phyloP scores from a whole-genome alignment of 768 basidiomycete species.

The Pisolithus sp. region DNA sequence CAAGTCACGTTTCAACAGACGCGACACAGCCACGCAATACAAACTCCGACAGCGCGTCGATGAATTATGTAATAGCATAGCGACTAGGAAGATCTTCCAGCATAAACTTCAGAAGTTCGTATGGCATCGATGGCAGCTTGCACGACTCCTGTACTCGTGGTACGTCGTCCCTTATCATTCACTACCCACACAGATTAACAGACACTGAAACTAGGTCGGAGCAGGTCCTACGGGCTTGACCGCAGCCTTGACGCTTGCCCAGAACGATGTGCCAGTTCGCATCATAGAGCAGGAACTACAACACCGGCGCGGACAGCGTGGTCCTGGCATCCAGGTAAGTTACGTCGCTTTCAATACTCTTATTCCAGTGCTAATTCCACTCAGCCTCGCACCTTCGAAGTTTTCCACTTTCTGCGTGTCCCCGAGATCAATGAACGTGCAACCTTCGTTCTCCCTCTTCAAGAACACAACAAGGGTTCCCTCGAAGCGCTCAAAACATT shows the following conservation, averaged over 20 bases:
- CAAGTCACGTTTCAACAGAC: too few relatives aligned
- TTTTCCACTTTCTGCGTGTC: slow-evolving; percentile 35
- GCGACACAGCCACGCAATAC: too few relatives aligned
- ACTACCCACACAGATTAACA: too few relatives aligned
- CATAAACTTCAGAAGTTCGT: too few relatives aligned
- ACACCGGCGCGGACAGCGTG: slow-evolving; percentile 2
- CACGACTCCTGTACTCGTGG: too few relatives aligned
- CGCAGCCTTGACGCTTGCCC: slow-evolving; percentile 17
- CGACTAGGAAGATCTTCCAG: too few relatives aligned
- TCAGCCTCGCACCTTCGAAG: slow-evolving; percentile 41
- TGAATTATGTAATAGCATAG: too few relatives aligned
- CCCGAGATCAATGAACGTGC: slow-evolving; percentile 30
- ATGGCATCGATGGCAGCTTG: too few relatives aligned
- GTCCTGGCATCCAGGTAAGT: slow-evolving; percentile 2
- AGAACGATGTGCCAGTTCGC: slow-evolving; percentile 18
- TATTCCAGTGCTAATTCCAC: background rate
- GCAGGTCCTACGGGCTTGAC: slow-evolving; percentile 19
- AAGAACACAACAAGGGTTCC: slow-evolving; percentile 27
- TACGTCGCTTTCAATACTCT: background rate
- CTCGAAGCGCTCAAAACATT: slow-evolving; percentile 13
- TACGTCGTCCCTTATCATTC: too few relatives aligned
- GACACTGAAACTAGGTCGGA: slow-evolving; percentile 7
- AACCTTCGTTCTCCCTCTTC: slow-evolving; percentile 22
- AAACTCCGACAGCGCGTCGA: too few relatives aligned
- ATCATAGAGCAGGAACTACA: slow-evolving; percentile 13